A percentile compares a stretch with the other conserved stretches of the same genome.
Evolutionary conservation across 192 early-diverging fungal species (phyloP).

Genomic region (Rhizophagus prolifer): DNA sequence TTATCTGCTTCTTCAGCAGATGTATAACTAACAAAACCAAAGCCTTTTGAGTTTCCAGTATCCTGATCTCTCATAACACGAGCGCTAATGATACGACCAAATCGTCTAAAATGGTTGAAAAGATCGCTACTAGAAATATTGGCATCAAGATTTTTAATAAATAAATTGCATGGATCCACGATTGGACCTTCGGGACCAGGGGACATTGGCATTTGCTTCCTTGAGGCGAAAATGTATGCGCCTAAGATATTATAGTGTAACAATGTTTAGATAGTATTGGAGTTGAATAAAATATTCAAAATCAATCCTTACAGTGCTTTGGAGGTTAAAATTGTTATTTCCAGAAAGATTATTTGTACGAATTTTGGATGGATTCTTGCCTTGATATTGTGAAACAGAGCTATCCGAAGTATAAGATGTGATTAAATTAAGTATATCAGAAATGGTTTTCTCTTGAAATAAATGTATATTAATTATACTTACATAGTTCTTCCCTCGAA

Average conservation of each 20-base stretch:
- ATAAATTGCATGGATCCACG: slow-evolving; percentile 75
- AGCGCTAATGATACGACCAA: slow-evolving; percentile 86
- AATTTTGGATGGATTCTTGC: background rate
- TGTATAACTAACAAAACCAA: slow-evolving; percentile 94
- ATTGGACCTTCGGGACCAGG: slow-evolving; percentile 29
- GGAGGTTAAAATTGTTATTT: background rate
- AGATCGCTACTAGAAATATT: slow-evolving; percentile 90
- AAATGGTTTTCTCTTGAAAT: too few relatives aligned
- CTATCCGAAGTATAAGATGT: background rate
- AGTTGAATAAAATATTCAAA: background rate
- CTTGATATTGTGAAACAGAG: background rate
- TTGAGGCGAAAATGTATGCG: slow-evolving; percentile 3
- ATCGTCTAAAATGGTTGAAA: slow-evolving; percentile 87
- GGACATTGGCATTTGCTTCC: slow-evolving; percentile 1
- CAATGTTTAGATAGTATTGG: background rate
- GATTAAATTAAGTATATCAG: background rate
- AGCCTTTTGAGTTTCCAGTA: slow-evolving; percentile 78
- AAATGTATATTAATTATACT: background rate
- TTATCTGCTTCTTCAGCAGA: slow-evolving; percentile 86
- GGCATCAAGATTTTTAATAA: slow-evolving; percentile 95
- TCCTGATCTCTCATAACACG: slow-evolving; percentile 79
- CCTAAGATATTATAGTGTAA: slow-evolving; percentile 1
- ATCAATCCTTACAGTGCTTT: background rate
- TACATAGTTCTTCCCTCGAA: slow-evolving; percentile 23
- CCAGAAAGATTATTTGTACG: background rate